A percentile compares a stretch with the other conserved stretches of the same genome.
phyloP scores from a whole-genome alignment of 1,139 yeast genomes.

The Candida freyschussii region DNA sequence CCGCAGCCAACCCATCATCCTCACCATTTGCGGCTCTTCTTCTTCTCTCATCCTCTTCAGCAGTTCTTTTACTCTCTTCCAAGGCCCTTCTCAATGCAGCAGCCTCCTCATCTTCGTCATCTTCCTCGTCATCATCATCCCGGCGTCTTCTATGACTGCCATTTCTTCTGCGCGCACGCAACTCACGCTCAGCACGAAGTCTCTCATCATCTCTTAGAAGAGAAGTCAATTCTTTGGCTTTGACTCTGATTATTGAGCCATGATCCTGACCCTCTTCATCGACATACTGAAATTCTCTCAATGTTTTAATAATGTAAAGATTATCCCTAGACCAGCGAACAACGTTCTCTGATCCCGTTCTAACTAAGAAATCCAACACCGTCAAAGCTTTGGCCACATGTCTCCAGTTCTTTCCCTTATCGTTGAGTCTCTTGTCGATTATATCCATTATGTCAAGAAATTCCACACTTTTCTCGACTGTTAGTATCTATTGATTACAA shows the following conservation, averaged over 20 bases:
- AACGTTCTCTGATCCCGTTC: constrained; percentile 86
- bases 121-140: constrained; percentile 18
- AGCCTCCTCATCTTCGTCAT: constrained; percentile 49
- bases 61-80: constrained; percentile 77
- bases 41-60: constrained; percentile 74
- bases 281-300: constrained; percentile 82
- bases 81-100: constrained; percentile 81
- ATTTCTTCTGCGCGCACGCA: constrained; percentile 34
- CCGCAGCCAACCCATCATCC: constrained; percentile 75
- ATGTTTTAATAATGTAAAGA: constrained; percentile 80
- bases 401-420: constrained; percentile 97
- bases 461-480: constrained; percentile 46
- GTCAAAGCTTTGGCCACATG: constrained; percentile 92
- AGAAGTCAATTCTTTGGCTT: constrained; percentile 85
- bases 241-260: constrained; percentile 84
- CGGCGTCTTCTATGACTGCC: constrained; percentile 26
- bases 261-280: constrained; percentile 82
- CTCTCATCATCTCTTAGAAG: constrained; percentile 81
- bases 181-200: constrained; percentile 63
- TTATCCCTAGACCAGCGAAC: constrained; percentile 94
- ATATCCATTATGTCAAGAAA: constrained; percentile 93
- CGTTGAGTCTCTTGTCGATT: constrained; percentile 89
- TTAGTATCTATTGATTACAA: constrained; percentile 12
- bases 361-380: constrained; percentile 80
- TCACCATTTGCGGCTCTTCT: constrained; percentile 39